phyloP scores from a whole-genome alignment of 2,329 filamentous ascomycete genomes.

The Aureobasidium sp. region DNA sequence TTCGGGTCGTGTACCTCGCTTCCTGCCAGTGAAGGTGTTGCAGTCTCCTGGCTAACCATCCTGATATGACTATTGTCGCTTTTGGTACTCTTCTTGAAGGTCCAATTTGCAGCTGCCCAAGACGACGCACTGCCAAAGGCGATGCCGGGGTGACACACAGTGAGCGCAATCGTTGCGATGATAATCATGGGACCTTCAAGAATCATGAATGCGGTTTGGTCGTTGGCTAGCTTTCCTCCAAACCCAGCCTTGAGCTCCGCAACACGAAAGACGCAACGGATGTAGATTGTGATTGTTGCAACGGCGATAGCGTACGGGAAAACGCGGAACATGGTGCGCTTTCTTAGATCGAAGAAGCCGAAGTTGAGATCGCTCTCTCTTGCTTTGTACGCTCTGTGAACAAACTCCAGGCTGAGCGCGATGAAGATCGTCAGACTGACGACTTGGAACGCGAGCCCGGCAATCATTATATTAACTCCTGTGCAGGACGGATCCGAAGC shows the following conservation, averaged over 20 bases:
- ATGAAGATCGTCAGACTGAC: constrained; percentile 41
- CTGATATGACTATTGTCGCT: not conserved
- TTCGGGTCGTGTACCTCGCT: not conserved
- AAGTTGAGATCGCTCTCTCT: constrained; percentile 4
- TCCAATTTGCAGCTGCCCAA: constrained; percentile 16
- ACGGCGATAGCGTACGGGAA: constrained; percentile 24
- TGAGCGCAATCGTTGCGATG: constrained; percentile 35
- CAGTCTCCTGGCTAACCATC: not conserved
- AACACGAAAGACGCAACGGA: constrained; percentile 42
- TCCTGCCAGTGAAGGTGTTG: not conserved
- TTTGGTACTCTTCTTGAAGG: constrained; percentile 10
- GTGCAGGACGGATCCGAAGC: constrained; percentile 33
- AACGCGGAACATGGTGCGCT: constrained; percentile 11
- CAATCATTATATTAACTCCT: constrained; percentile 48
- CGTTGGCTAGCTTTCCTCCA: constrained; percentile 35
- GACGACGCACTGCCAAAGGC: constrained; percentile 13
- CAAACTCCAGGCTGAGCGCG: constrained; percentile 28
- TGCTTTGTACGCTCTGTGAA: constrained; percentile 2
- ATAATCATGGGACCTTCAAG: constrained; percentile 45
- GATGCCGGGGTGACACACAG: constrained; percentile 38
- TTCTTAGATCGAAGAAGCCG: constrained; percentile 7
- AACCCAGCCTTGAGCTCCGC: constrained; percentile 43
- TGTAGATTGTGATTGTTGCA: constrained; percentile 39
- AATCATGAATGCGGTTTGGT: constrained; percentile 39
- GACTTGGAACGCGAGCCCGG: constrained; percentile 49